Conservation (phyloP, 75 land plant genomes). For the Selaginella moellendorffii region DNA sequence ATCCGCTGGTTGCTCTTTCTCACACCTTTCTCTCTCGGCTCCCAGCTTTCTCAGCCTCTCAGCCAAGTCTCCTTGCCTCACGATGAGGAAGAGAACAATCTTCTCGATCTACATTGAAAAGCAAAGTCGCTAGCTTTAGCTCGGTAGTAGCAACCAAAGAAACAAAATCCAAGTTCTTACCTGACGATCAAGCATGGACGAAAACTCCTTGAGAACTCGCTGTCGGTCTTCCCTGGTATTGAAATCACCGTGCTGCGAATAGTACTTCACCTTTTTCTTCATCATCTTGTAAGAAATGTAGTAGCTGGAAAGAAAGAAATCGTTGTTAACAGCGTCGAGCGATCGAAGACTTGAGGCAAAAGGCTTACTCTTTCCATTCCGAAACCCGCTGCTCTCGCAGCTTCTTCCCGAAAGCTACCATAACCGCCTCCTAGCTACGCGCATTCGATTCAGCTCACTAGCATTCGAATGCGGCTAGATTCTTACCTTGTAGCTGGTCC, state of each 20-base stretch:
- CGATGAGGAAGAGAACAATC: constrained; percentile 60
- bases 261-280: constrained; percentile 59
- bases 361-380: constrained; percentile 45
- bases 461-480: too few species aligned
- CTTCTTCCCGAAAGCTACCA: constrained; percentile 58
- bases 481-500: too few species aligned
- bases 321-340: not conserved
- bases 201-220: constrained; percentile 51
- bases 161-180: constrained; percentile 15
- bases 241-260: constrained; percentile 24
- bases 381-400: constrained; percentile 30
- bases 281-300: constrained; percentile 69
- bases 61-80: constrained; percentile 76
- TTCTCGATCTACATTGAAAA: constrained; percentile 98
- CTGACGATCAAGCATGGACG: constrained; percentile 61
- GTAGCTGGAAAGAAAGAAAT: constrained; percentile 23
- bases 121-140: too few species aligned
- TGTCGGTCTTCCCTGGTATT: constrained; percentile 26
- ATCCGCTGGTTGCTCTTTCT: constrained; percentile 5
- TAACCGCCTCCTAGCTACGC: constrained; percentile 10
- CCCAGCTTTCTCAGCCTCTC: constrained; percentile 39
- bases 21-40: constrained; percentile 25
- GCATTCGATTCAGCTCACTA: too few species aligned
- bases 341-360: not conserved
- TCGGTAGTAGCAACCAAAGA: too few species aligned